Conservation (phyloP, 2,329 filamentous ascomycete genomes). For the Pseudogymnoascus sp. region DNA sequence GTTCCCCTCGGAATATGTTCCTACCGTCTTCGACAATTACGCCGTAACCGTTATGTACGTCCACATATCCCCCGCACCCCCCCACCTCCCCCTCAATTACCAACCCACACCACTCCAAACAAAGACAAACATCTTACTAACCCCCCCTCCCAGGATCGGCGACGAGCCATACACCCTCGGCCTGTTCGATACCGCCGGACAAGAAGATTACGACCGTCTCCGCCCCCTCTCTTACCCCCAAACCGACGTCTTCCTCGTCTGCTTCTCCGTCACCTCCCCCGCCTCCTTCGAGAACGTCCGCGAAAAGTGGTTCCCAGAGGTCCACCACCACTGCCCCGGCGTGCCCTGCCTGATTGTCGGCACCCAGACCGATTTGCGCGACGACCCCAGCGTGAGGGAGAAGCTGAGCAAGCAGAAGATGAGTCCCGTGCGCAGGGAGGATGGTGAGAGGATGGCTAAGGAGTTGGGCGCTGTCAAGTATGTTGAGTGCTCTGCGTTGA, state of each 20-base stretch:
- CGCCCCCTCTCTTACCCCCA: constrained; percentile 95
- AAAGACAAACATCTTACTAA: constrained; percentile 17
- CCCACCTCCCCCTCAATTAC: constrained; percentile 13
- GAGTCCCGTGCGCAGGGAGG: constrained; percentile 82
- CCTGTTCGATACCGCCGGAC: constrained; percentile 95
- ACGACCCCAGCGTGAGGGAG: constrained; percentile 77
- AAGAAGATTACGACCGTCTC: constrained; percentile 98
- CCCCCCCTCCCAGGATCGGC: constrained; percentile 65
- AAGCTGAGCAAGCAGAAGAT: constrained; percentile 96
- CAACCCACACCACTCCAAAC: neutral
- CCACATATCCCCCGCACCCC: neutral
- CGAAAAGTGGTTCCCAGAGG: constrained; percentile 98
- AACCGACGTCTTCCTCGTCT: constrained; percentile 97
- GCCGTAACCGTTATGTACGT: constrained; percentile 98
- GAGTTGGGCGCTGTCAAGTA: constrained; percentile 98
- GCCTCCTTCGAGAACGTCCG: constrained; percentile 98
- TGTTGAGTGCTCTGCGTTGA: constrained; percentile 95
- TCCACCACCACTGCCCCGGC: constrained; percentile 96
- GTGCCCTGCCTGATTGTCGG: constrained; percentile 97
- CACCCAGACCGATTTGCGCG: constrained; percentile 91
- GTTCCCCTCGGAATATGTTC: constrained; percentile 98
- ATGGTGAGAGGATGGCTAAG: constrained; percentile 93
- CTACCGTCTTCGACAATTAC: constrained; percentile 99
- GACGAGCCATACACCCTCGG: constrained; percentile 97
- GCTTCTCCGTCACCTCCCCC: constrained; percentile 95